phyloP scores from a whole-genome alignment of 2,329 filamentous ascomycete species.

The Lachnellula cervina region DNA sequence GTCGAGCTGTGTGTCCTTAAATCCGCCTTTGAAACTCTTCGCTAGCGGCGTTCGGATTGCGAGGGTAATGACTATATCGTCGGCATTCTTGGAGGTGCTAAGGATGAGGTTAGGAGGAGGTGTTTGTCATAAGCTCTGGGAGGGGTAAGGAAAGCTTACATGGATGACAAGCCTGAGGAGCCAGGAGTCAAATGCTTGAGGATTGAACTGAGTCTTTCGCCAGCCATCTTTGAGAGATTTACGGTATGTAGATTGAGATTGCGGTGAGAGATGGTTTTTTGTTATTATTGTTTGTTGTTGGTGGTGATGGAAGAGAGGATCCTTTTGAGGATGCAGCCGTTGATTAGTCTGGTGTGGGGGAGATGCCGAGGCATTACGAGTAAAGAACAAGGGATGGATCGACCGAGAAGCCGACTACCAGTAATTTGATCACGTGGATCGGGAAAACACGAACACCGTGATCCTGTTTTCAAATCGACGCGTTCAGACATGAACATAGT shows the following conservation, averaged over 20 bases:
- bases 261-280: neutral
- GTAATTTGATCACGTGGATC: no score
- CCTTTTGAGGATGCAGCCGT: neutral
- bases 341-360: neutral
- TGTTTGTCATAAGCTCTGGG: constrained; percentile 9
- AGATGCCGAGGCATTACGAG: constrained; percentile 2
- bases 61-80: constrained; percentile 94
- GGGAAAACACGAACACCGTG: no score
- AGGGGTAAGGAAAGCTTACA: constrained; percentile 55
- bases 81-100: constrained; percentile 86
- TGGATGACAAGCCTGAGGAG: constrained; percentile 64
- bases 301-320: neutral
- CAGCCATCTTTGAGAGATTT: constrained; percentile 56
- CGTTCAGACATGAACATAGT: no score
- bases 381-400: neutral
- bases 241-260: neutral
- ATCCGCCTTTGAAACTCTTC: constrained; percentile 85
- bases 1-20: constrained; percentile 92
- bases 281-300: neutral
- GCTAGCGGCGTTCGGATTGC: constrained; percentile 83
- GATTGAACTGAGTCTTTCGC: constrained; percentile 81
- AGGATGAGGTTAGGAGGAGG: constrained; percentile 22
- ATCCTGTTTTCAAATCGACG: no score
- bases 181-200: constrained; percentile 78
- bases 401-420: neutral